These are phyloP conservation scores for Claviceps cyperi DNA, from an alignment of 2,329 filamentous ascomycete genomes.

Conservation along the genomic window DNA sequence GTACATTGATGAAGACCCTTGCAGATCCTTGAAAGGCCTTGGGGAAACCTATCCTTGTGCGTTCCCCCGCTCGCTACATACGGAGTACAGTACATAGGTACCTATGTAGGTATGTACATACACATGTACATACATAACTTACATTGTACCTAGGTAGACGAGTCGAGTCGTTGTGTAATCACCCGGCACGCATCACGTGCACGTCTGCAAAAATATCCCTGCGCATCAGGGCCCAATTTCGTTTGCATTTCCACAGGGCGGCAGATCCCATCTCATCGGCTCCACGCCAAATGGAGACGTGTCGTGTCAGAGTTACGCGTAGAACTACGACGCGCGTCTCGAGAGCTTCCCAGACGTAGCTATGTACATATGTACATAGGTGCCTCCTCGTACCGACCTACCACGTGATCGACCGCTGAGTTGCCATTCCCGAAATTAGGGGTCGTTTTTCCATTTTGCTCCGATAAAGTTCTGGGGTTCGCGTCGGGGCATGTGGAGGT, in stretches of 20 bases:
- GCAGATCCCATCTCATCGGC: background rate
- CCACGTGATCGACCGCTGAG: background rate
- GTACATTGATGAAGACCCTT: no score
- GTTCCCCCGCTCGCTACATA: no score
- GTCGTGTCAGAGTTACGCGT: background rate
- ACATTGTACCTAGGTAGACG: background rate
- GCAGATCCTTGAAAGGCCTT: no score
- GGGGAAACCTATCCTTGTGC: no score
- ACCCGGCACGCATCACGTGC: slow-evolving; percentile 4
- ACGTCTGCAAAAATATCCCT: slow-evolving; percentile 8
- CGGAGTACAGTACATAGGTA: no score
- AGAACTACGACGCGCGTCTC: background rate
- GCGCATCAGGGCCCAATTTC: no score
- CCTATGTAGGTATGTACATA: no score
- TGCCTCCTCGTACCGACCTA: background rate
- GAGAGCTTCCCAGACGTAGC: background rate
- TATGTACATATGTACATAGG: no score
- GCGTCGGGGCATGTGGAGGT: no score
- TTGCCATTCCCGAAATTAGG: background rate
- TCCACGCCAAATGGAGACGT: background rate
- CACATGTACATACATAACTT: no score
- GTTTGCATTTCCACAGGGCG: background rate
- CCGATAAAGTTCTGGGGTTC: no score
- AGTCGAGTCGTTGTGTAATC: background rate
- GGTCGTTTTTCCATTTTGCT: background rate